Conservation (phyloP, 31 red algal genomes). For the Odonthalia washingtoniensis region DNA sequence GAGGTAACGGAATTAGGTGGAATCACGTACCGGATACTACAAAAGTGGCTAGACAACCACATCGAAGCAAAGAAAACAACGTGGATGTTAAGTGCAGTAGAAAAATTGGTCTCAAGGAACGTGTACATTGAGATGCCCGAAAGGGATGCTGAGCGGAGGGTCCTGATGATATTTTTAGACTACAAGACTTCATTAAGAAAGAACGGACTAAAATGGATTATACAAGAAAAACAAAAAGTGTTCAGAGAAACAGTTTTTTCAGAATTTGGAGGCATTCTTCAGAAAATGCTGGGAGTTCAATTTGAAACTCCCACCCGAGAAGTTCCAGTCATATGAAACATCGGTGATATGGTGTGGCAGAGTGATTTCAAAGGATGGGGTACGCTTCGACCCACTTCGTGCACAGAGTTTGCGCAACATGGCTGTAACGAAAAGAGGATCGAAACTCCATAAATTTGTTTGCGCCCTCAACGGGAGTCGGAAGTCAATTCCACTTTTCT, state of each 20-base stretch:
- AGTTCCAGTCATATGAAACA: background rate
- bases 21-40: too few relatives aligned
- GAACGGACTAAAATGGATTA: background rate
- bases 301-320: background rate
- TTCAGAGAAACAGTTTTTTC: background rate
- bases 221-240: background rate
- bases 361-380: background rate
- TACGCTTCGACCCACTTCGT: constrained; percentile 1
- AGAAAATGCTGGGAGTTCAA: background rate
- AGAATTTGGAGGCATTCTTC: background rate
- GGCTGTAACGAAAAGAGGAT: background rate
- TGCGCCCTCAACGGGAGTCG: constrained; percentile 51
- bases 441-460: constrained; percentile 32
- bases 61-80: too few relatives aligned
- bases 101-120: too few relatives aligned
- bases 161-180: too few relatives aligned
- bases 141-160: too few relatives aligned
- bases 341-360: background rate
- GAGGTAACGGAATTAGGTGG: too few relatives aligned
- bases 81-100: too few relatives aligned
- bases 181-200: too few relatives aligned
- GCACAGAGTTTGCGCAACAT: background rate
- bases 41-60: too few relatives aligned
- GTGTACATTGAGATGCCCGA: too few relatives aligned
- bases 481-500: constrained; percentile 20